Evolutionary conservation across 129 eudicot species (phyloP).

Genomic region (Scalesia atractyloides): DNA sequence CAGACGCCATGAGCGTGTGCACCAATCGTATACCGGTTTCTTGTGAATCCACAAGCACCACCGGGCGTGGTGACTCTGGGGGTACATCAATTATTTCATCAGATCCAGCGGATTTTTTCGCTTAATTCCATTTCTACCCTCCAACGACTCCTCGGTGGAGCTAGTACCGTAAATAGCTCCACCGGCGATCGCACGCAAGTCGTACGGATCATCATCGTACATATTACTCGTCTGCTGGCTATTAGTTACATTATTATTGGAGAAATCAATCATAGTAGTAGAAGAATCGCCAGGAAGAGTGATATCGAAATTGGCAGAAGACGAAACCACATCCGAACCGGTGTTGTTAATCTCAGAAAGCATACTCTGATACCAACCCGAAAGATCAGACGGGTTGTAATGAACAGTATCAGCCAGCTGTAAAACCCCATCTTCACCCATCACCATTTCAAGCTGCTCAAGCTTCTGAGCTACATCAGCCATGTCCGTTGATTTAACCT

Average conservation of each 20-base stretch:
- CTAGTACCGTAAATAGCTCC: conserved; percentile 42
- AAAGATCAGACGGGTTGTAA: conserved; percentile 79
- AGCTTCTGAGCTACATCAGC: conserved; percentile 75
- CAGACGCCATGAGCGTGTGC: conserved; percentile 80
- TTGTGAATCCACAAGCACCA: conserved; percentile 79
- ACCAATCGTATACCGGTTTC: conserved; percentile 76
- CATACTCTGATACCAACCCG: conserved; percentile 75
- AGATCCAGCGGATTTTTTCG: conserved; percentile 51
- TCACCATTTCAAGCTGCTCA: conserved; percentile 69
- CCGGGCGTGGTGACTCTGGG: conserved; percentile 45
- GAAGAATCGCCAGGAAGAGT: conserved; percentile 25
- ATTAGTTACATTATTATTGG: conserved; percentile 23
- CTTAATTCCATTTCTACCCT: conserved; percentile 22
- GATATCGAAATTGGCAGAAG: not conserved
- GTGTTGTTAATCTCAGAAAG: conserved; percentile 51
- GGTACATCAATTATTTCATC: conserved; percentile 30
- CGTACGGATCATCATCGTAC: conserved; percentile 44
- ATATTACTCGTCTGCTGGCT: not conserved
- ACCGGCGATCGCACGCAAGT: conserved; percentile 75
- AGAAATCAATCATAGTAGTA: conserved; percentile 40
- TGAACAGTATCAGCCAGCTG: conserved; percentile 64
- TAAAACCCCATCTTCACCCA: conserved; percentile 65
- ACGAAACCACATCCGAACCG: conserved; percentile 4
- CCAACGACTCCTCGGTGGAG: not conserved
- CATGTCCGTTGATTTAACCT: conserved; percentile 74